These are phyloP conservation scores for Phytomonas sp. DNA, from an alignment of 208 protist genomes.

Conservation along the genomic window DNA sequence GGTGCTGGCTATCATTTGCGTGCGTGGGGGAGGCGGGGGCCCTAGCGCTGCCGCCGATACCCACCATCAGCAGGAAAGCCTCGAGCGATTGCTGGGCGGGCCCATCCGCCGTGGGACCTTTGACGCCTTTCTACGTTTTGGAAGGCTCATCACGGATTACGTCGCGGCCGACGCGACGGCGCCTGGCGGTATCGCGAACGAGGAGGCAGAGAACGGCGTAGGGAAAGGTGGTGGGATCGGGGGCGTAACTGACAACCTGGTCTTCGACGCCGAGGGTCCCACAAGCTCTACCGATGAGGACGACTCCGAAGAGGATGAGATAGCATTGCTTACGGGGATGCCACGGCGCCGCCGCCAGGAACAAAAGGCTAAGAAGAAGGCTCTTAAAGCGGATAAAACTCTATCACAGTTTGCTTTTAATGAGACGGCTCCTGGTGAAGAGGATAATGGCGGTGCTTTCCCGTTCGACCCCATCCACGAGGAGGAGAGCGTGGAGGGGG, in stretches of 20 bases:
- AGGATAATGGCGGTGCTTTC: slow-evolving; percentile 4
- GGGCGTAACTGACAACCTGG: not conserved
- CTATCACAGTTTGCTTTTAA: slow-evolving; percentile 58
- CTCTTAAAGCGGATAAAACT: slow-evolving; percentile 22
- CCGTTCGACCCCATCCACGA: slow-evolving; percentile 18
- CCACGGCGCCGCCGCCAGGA: slow-evolving; percentile 1
- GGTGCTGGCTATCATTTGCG: slow-evolving; percentile 60
- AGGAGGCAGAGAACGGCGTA: not conserved
- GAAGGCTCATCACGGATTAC: slow-evolving; percentile 77
- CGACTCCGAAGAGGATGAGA: slow-evolving; percentile 21
- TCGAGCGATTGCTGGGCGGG: slow-evolving; percentile 65
- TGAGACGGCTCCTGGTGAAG: not conserved
- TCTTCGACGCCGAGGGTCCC: slow-evolving; percentile 1
- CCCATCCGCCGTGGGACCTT: slow-evolving; percentile 49
- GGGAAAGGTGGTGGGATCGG: not conserved
- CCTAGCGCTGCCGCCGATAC: slow-evolving; percentile 15
- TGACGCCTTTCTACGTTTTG: slow-evolving; percentile 61
- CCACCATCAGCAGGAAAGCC: slow-evolving; percentile 34
- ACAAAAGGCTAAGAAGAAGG: slow-evolving; percentile 15
- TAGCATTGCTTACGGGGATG: slow-evolving; percentile 22
- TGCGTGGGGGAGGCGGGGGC: not conserved
- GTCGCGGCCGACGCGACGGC: slow-evolving; percentile 24
- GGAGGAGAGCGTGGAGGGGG: slow-evolving; percentile 21
- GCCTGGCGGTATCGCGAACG: not conserved
- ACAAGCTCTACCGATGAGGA: slow-evolving; percentile 13